phyloP scores from a whole-genome alignment of 305 asterid species.

The Fraxinus paxiana region DNA sequence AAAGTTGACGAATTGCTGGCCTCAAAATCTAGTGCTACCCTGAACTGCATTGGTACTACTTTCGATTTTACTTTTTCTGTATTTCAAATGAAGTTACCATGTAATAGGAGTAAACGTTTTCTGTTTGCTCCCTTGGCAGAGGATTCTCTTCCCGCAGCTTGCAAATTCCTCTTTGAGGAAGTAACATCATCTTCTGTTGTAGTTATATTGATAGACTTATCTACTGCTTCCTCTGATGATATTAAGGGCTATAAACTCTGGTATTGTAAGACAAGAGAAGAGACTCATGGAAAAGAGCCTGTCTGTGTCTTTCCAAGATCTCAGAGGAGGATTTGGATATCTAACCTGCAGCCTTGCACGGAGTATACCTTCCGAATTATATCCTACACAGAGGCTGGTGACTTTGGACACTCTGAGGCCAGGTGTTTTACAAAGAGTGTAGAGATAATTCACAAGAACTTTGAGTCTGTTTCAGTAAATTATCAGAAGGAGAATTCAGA shows the following conservation, averaged over 20 bases:
- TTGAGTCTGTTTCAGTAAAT: conserved; percentile 29
- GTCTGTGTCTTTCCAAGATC: conserved; percentile 60
- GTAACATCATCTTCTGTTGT: conserved; percentile 66
- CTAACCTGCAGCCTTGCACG: conserved; percentile 86
- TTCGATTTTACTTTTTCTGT: conserved; percentile 7
- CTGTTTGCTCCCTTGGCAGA: conserved; percentile 46
- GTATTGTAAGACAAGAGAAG: conserved; percentile 73
- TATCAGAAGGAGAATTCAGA: conserved; percentile 43
- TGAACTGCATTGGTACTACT: conserved; percentile 41
- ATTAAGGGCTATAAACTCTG: conserved; percentile 84
- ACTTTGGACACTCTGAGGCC: conserved; percentile 88
- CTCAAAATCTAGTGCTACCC: conserved; percentile 32
- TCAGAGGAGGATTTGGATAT: conserved; percentile 72
- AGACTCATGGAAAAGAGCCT: conserved; percentile 64
- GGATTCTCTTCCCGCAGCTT: conserved; percentile 86
- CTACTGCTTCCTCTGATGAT: conserved; percentile 39
- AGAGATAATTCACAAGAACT: conserved; percentile 55
- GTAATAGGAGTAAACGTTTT: conserved; percentile 5
- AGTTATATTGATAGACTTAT: conserved; percentile 66
- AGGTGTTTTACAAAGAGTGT: conserved; percentile 84
- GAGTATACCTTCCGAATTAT: conserved; percentile 76
- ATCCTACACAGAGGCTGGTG: conserved; percentile 62
- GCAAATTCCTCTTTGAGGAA: conserved; percentile 87
- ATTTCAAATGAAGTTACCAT: conserved; percentile 14
- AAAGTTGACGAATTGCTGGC: conserved; percentile 69